Base-by-base conservation (phyloP, 1,139 yeast species). In the Pichia sp. region DNA sequence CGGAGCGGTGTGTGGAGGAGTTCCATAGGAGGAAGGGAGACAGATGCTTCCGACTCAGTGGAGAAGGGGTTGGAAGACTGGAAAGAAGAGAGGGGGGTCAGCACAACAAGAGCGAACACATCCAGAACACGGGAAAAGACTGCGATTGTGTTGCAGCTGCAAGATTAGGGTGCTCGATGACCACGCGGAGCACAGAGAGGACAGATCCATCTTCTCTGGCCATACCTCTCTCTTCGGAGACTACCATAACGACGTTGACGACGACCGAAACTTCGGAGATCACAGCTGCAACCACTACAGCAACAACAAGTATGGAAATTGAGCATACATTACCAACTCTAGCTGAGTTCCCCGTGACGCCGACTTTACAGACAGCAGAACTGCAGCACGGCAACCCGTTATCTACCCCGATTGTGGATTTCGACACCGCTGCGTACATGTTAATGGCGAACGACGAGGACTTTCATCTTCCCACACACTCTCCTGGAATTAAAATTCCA, bases 371-470 rank as follows among this genome's bases (percentile, higher is more conserved):
- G 4, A 25, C 31, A 2, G 43, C 51, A 9, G 54, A 51, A 34
- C 43, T 34, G 25, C 43, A 36, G 37, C 37, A 34, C 6, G n/a
- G 37, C 4, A 34, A 25, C 28, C 28, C 28, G 9, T 6, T 25
- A 6, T 25, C 37, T 18, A n/a, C 37, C 16, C 26, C 47, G 4
- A 44, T 26, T 19, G 19, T 47, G 5, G 55, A 52, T 28, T 52
- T 52, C 28, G 48, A 52, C n/a, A 52, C 52, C 12, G 52, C 55
- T 13, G 55, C 55, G 3, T 46, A 28, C 36, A 49, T 52, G 52
- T 30, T 52, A 12, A 52, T 52, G 55, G 26, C 50, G 6, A 44
- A 41, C 34, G 23, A 43, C 25, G 46, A 43, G 5, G 42, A 7
- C 37, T 13, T 34, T 34, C 36, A 10, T 28, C 36, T 36, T 12